Percentiles rank a stretch among this genome's conserved stretches.
These are phyloP conservation scores for Lipomyces chichibuensis DNA, from an alignment of 805 yeast genomes.

Conservation along the genomic window DNA sequence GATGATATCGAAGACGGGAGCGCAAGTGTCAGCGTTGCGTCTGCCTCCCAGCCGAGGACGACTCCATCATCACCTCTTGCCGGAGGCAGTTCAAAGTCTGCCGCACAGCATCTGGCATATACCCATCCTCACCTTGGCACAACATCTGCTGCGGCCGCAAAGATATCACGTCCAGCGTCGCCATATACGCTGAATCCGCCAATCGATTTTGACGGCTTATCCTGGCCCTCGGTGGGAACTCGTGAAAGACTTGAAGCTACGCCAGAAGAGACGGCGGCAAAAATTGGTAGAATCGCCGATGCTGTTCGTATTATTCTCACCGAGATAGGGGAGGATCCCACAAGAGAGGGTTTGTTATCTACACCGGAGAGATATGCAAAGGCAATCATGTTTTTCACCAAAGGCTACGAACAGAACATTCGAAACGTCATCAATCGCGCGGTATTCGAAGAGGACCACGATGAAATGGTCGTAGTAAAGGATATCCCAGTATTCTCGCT, in stretches of 20 bases:
- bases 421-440: slow-evolving; percentile 92
- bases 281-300: slow-evolving; percentile 76
- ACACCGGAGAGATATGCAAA: slow-evolving; percentile 97
- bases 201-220: slow-evolving; percentile 84
- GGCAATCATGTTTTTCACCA: slow-evolving; percentile 93
- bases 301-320: slow-evolving; percentile 74
- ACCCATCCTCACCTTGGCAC: slow-evolving; percentile 24
- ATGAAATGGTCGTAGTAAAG: slow-evolving; percentile 97
- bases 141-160: slow-evolving; percentile 51
- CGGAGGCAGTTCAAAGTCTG: slow-evolving; percentile 1
- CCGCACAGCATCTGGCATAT: slow-evolving; percentile 15
- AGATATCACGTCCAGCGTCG: slow-evolving; percentile 75
- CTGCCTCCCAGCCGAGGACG: slow-evolving; percentile 12
- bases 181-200: slow-evolving; percentile 85
- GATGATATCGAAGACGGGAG: slow-evolving; percentile 19
- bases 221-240: slow-evolving; percentile 94
- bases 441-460: slow-evolving; percentile 96
- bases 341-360: slow-evolving; percentile 85
- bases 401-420: slow-evolving; percentile 94
- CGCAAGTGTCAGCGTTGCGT: slow-evolving; percentile 5
- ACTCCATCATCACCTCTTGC: slow-evolving; percentile 10
- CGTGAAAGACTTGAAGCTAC: slow-evolving; percentile 71
- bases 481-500: slow-evolving; percentile 90
- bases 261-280: slow-evolving; percentile 61
- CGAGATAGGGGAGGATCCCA: slow-evolving; percentile 89